These are phyloP conservation scores for Alnus glutinosa DNA, from an alignment of 306 rosid genomes.

Conservation along the genomic window DNA sequence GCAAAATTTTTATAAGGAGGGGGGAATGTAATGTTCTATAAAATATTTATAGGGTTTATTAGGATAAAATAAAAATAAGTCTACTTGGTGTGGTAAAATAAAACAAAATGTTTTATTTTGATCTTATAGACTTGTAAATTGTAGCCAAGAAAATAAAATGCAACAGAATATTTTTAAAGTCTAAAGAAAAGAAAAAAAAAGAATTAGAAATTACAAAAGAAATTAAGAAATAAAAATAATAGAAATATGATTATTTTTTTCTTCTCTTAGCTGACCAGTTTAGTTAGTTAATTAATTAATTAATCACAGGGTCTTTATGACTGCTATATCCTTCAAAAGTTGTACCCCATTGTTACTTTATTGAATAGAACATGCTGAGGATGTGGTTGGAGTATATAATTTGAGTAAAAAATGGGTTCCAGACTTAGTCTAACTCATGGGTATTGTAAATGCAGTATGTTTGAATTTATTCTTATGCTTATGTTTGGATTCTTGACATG, in stretches of 20 bases:
- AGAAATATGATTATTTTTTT: not conserved
- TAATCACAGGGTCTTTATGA: not conserved
- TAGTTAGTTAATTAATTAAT: not conserved
- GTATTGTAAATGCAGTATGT: conserved; percentile 35
- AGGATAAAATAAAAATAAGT: no score
- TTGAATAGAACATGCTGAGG: conserved; percentile 9
- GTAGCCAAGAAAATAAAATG: no score
- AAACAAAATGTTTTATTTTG: no score
- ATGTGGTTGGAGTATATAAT: conserved; percentile 13
- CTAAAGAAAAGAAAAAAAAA: no score
- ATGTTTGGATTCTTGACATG: conserved; percentile 40
- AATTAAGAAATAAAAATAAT: no score
- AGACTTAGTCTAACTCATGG: conserved; percentile 28
- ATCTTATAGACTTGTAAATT: no score
- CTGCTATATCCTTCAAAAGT: not conserved
- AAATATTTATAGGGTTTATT: no score
- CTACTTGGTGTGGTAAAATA: no score
- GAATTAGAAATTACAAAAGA: no score
- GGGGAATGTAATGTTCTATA: no score
- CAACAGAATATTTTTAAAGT: no score
- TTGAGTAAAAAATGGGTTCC: conserved; percentile 3
- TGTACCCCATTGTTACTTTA: conserved; percentile 5
- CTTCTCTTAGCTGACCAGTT: not conserved
- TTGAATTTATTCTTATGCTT: conserved; percentile 24
- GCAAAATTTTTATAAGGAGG: no score